Conservation (phyloP, 176 grass and related monocot genomes). For the Thinopyrum elongatum region DNA sequence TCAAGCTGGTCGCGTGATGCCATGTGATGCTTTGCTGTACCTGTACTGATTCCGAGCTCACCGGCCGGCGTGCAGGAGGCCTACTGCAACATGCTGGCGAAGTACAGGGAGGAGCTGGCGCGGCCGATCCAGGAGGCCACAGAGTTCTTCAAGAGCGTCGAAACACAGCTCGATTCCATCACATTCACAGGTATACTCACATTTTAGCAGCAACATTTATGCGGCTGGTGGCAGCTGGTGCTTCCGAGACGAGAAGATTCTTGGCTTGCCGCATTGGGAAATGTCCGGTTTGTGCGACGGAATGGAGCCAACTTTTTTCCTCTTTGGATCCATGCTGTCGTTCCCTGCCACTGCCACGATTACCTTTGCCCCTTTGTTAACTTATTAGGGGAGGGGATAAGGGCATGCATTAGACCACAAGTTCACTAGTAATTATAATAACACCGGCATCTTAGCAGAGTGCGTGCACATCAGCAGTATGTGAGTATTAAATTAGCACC, state of each 20-base stretch:
- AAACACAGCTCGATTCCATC: slow-evolving; percentile 69
- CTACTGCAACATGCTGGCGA: slow-evolving; percentile 69
- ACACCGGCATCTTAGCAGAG: neutral
- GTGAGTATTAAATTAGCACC: neutral
- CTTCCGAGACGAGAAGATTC: slow-evolving; percentile 9
- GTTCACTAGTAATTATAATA: neutral
- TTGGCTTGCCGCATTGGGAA: slow-evolving; percentile 36
- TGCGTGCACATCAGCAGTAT: neutral
- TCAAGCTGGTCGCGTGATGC: neutral
- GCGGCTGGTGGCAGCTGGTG: neutral
- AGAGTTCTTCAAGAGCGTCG: slow-evolving; percentile 67
- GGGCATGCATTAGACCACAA: slow-evolving; percentile 18
- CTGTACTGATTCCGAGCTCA: too few relatives aligned
- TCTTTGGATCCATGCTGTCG: slow-evolving; percentile 34
- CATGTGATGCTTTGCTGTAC: slow-evolving; percentile 2
- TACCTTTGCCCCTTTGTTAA: slow-evolving; percentile 26
- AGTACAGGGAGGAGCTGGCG: slow-evolving; percentile 72
- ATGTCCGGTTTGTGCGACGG: slow-evolving; percentile 19
- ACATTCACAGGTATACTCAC: slow-evolving; percentile 43
- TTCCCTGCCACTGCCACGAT: slow-evolving; percentile 14
- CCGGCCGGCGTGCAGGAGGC: slow-evolving; percentile 50
- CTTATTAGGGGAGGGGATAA: neutral
- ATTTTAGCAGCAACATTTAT: neutral
- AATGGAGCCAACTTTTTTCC: neutral
- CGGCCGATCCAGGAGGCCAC: slow-evolving; percentile 68